These are phyloP conservation scores for Dysphania ambrosioides DNA, from an alignment of 148 eudicot genomes.

Conservation along the genomic window DNA sequence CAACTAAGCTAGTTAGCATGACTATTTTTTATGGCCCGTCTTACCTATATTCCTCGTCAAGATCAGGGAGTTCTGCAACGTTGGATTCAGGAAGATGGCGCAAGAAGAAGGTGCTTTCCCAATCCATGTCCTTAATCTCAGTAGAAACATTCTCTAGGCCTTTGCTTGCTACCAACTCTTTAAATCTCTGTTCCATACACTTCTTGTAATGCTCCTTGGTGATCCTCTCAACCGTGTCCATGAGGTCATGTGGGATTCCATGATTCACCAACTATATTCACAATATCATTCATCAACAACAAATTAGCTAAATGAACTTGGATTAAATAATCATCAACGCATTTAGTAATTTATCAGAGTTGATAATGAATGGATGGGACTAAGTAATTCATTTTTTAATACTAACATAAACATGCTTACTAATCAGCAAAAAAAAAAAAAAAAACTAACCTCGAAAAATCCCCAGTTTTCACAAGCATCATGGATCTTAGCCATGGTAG, in stretches of 20 bases:
- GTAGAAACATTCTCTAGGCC: slow-evolving; percentile 47
- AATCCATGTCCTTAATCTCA: slow-evolving; percentile 59
- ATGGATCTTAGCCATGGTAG: slow-evolving; percentile 56
- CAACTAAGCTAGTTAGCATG: too few relatives aligned
- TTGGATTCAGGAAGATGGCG: slow-evolving; percentile 67
- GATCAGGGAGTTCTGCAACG: slow-evolving; percentile 57
- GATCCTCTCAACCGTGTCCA: slow-evolving; percentile 60
- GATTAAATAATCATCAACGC: neutral
- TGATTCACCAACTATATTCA: slow-evolving; percentile 54
- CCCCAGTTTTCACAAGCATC: slow-evolving; percentile 86
- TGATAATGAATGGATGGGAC: too few relatives aligned
- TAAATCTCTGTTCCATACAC: slow-evolving; percentile 62
- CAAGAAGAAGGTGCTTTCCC: slow-evolving; percentile 74
- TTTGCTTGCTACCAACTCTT: slow-evolving; percentile 52
- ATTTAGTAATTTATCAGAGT: neutral
- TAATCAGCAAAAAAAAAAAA: neutral
- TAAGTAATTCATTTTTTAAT: too few relatives aligned
- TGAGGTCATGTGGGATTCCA: slow-evolving; percentile 54
- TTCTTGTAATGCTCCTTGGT: slow-evolving; percentile 69
- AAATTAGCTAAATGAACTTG: neutral
- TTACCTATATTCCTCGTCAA: slow-evolving; percentile 55
- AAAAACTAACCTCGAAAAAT: slow-evolving; percentile 57
- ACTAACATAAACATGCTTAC: too few relatives aligned
- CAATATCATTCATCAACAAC: neutral
- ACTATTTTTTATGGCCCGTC: neutral